A percentile compares a stretch with the other conserved stretches of the same genome.
Evolutionary conservation across 768 basidiomycete species (phyloP).

Genomic region (Trametes cingulata): DNA sequence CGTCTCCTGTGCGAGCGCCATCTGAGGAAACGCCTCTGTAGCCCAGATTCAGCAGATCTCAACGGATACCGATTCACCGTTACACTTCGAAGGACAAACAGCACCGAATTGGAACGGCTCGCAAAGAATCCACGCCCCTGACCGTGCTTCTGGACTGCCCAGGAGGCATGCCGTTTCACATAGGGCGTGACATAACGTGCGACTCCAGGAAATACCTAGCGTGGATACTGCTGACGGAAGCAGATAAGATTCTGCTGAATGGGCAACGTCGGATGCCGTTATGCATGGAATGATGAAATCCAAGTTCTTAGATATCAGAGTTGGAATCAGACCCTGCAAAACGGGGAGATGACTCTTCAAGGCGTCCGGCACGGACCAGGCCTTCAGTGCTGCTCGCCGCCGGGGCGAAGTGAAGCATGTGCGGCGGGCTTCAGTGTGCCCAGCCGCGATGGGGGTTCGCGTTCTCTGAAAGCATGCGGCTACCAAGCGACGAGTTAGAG

Average conservation of each 20-base stretch:
- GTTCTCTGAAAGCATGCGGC: constrained; percentile 21
- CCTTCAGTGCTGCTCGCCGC: constrained; percentile 15
- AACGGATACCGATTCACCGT: constrained; percentile 17
- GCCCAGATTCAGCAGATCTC: constrained; percentile 21
- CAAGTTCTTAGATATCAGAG: constrained; percentile 14
- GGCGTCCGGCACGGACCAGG: constrained; percentile 10
- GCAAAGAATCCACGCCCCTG: constrained; percentile 22
- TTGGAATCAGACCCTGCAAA: constrained; percentile 18
- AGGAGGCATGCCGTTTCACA: constrained; percentile 19
- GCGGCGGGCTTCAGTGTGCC: constrained; percentile 12
- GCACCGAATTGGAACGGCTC: constrained; percentile 21
- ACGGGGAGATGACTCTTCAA: constrained; percentile 6
- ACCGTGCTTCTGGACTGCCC: constrained; percentile 22
- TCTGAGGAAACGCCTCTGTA: constrained; percentile 16
- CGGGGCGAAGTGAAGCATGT: constrained; percentile 7
- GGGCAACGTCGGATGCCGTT: constrained; percentile 27
- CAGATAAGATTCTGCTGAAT: constrained; percentile 27
- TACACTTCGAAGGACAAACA: constrained; percentile 20
- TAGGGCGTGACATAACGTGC: constrained; percentile 25
- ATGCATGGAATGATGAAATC: constrained; percentile 25
- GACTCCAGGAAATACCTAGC: constrained; percentile 18
- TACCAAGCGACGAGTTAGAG: constrained; percentile 19
- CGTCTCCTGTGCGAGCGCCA: constrained; percentile 19
- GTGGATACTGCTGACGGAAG: constrained; percentile 18
- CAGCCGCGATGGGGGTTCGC: constrained; percentile 14